Percentiles rank a stretch among this genome's conserved stretches.
Conservation (phyloP, 306 rosid species). For the Cicer bijugum region DNA sequence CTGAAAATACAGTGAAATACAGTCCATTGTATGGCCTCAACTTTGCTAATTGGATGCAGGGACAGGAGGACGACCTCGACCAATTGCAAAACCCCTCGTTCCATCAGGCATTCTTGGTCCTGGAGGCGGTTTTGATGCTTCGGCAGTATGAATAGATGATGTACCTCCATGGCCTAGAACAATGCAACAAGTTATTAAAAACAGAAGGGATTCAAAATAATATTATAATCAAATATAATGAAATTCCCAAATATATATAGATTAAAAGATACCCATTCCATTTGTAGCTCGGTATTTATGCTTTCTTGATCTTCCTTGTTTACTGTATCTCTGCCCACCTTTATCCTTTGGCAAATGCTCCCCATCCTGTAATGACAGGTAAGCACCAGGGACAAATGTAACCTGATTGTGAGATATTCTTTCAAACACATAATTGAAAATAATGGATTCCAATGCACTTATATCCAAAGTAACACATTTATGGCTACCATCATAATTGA, state of each 20-base stretch:
- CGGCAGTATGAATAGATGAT: slow-evolving; percentile 57
- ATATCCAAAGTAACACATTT: neutral
- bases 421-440: slow-evolving; percentile 1
- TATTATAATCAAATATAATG: neutral
- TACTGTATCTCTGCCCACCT: slow-evolving; percentile 68
- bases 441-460: neutral
- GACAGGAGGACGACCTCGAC: slow-evolving; percentile 82
- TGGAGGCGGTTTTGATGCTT: slow-evolving; percentile 87
- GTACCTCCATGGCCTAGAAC: slow-evolving; percentile 78
- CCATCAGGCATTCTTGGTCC: slow-evolving; percentile 99
- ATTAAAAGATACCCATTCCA: slow-evolving; percentile 67
- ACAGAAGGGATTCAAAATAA: slow-evolving; percentile 1
- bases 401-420: neutral
- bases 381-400: slow-evolving; percentile 32
- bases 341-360: slow-evolving; percentile 67
- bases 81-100: slow-evolving; percentile 88
- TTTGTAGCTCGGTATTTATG: slow-evolving; percentile 68
- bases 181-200: slow-evolving; percentile 30
- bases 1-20: slow-evolving; percentile 35
- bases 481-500: neutral
- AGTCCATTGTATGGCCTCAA: slow-evolving; percentile 26
- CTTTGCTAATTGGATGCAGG: slow-evolving; percentile 54
- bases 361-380: slow-evolving; percentile 58
- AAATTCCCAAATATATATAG: neutral
- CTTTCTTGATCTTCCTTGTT: slow-evolving; percentile 68